phyloP scores from a whole-genome alignment of 1,284 basidiomycete species.

The Apiotrichum akiyoshidainum region DNA sequence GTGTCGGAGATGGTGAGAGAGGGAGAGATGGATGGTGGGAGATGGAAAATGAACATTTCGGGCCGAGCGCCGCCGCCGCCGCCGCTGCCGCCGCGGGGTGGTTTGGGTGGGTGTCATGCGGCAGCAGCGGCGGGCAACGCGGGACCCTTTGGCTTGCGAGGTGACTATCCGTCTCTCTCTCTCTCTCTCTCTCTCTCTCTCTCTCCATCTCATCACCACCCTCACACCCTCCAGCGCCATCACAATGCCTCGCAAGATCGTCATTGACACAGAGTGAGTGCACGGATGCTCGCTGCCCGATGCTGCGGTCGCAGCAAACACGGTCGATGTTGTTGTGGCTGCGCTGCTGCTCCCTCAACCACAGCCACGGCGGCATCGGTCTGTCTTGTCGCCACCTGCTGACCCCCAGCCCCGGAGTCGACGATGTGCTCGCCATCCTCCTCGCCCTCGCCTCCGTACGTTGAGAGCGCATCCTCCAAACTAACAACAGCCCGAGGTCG shows the following conservation, averaged over 20 bases:
- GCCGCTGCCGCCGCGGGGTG: no score
- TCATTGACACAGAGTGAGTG: conserved; percentile 48
- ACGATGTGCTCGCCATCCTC: conserved; percentile 74
- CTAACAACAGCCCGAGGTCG: conserved; percentile 61
- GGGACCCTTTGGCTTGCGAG: neutral
- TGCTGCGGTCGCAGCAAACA: no score
- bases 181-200: neutral
- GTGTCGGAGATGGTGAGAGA: neutral
- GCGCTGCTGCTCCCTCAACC: no score
- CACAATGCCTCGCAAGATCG: conserved; percentile 39
- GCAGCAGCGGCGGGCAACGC: no score
- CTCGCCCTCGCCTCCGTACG: conserved; percentile 39
- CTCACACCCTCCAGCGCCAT: neutral
- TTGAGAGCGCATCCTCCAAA: conserved; percentile 16
- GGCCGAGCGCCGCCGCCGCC: no score
- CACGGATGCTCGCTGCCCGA: no score
- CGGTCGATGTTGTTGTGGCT: neutral
- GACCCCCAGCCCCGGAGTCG: conserved; percentile 63
- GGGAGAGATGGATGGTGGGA: no score
- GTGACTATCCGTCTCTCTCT: neutral
- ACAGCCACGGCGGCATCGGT: no score
- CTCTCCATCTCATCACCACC: neutral
- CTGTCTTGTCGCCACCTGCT: no score
- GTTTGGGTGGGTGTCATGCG: no score
- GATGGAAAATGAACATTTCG: no score